These are phyloP conservation scores for Talaromyces stipitatus DNA, from an alignment of 495 filamentous ascomycete genomes.

Conservation along the genomic window DNA sequence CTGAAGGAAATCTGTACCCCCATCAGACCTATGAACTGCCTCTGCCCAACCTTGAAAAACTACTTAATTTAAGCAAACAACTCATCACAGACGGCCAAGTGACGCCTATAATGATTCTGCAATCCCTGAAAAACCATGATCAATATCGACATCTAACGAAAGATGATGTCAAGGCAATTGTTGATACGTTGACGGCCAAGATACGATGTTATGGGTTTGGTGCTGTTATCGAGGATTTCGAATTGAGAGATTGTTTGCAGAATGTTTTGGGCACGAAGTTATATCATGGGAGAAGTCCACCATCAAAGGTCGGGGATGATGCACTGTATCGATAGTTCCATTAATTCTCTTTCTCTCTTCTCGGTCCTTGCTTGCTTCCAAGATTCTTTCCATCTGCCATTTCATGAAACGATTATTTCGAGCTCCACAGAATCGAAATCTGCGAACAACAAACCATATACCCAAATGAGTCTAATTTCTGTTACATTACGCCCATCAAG, in stretches of 20 bases:
- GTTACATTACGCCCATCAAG: no score
- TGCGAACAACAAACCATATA: no score
- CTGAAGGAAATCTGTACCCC: constrained; percentile 31
- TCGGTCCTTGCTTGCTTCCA: not conserved
- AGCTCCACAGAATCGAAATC: no score
- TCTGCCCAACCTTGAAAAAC: constrained; percentile 64
- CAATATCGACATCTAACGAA: constrained; percentile 53
- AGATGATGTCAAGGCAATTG: constrained; percentile 66
- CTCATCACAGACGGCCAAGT: constrained; percentile 87
- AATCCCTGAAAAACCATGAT: constrained; percentile 66
- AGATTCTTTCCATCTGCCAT: not conserved
- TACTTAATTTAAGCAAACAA: constrained; percentile 77
- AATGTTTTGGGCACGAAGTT: constrained; percentile 59
- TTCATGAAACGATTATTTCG: no score
- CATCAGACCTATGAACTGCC: constrained; percentile 46
- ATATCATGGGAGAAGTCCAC: constrained; percentile 31
- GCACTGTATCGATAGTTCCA: constrained; percentile 25
- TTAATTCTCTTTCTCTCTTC: not conserved
- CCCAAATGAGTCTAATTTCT: no score
- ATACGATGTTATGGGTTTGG: constrained; percentile 91
- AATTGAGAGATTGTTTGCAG: constrained; percentile 78
- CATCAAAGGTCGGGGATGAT: constrained; percentile 18
- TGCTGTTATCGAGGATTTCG: constrained; percentile 67
- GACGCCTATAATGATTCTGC: constrained; percentile 95
- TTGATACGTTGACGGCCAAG: constrained; percentile 66